Base-by-base conservation (phyloP, 257 asterid genomes). In the Solanum chilense region DNA sequence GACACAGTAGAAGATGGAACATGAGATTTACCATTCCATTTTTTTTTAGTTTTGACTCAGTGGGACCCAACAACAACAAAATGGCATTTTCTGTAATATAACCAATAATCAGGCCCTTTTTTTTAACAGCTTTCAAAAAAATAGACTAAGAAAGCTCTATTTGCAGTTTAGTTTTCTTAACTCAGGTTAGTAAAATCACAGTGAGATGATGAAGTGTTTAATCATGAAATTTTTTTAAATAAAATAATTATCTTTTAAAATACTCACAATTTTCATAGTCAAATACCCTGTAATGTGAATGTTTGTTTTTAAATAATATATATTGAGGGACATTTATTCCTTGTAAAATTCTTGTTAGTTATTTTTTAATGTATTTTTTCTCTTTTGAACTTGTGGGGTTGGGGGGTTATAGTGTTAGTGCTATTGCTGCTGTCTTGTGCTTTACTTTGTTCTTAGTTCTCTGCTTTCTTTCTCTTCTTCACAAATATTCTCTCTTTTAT, bases 401-500 rank as follows among this genome's bases (percentile, higher is more conserved):
- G 68, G 42, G 56, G 33, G 16, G 41, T 16, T 15, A 27, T 5
- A 80, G 83, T 71, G 66, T 44, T 33, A 85, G 87, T 71, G 83
- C 87, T 71, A 47, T 77, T 86, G 88, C 82, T 85, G 85, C 87
- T 85, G 70, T 49, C 62, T 85, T 64, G 82, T 85, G 87, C 73
- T 74, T 78, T 81, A 71, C 87, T 56, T 86, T 84, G 62, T 83
- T 18, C 86, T 85, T 47, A 27, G 71, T 74, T 66, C 52, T 81
- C 69, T 31, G 68, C 44, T 33, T 71, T 31, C 87, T 39, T 27
- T 45, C 70, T 52, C 18, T 47, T 8, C 64, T 68, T 69, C 71
- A 49, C 33, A 81, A 84, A 87, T 88, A 87, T 90, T 90, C 89
- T 86, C 85, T 87, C 84, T 77, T 69, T 44, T 58, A 27, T 83